Conservation (phyloP, 1,139 yeast genomes). For the Scheffersomyces stambukii region DNA sequence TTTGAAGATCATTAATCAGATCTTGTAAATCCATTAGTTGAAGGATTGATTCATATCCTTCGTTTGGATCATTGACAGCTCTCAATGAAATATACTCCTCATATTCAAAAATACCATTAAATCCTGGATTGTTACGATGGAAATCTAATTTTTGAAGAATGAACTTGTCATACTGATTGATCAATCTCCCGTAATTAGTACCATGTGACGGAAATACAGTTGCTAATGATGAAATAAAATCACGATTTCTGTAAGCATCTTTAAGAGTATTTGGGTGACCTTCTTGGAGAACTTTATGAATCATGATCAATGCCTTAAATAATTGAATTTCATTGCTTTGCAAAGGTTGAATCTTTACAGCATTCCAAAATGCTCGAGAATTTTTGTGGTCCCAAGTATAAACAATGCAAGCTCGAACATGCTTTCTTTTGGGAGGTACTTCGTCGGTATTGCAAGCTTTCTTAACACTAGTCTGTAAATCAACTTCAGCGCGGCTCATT, state of each 20-base stretch:
- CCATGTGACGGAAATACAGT: slow-evolving; percentile 40
- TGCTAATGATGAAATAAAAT: slow-evolving; percentile 38
- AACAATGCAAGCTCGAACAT: slow-evolving; percentile 89
- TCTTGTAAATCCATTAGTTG: slow-evolving; percentile 89
- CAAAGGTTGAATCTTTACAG: slow-evolving; percentile 74
- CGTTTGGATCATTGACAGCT: slow-evolving; percentile 90
- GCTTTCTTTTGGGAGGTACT: slow-evolving; percentile 92
- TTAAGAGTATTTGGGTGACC: slow-evolving; percentile 85
- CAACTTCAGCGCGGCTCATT: slow-evolving; percentile 55
- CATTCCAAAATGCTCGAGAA: slow-evolving; percentile 83
- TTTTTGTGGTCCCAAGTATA: slow-evolving; percentile 95
- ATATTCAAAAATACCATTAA: slow-evolving; percentile 93
- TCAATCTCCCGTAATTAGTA: slow-evolving; percentile 65
- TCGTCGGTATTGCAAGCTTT: slow-evolving; percentile 89
- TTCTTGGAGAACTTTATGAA: slow-evolving; percentile 93
- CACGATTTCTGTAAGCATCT: slow-evolving; percentile 73
- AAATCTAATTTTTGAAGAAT: slow-evolving; percentile 73
- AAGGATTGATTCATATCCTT: slow-evolving; percentile 85
- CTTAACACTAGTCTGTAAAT: slow-evolving; percentile 63
- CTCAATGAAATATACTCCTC: slow-evolving; percentile 89
- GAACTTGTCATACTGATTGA: slow-evolving; percentile 71
- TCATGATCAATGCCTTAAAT: slow-evolving; percentile 82
- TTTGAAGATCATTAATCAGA: slow-evolving; percentile 73
- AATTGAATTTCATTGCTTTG: slow-evolving; percentile 79
- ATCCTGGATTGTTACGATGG: slow-evolving; percentile 82